A percentile compares a stretch with the other conserved stretches of the same genome.
These are phyloP conservation scores for Neonothopanus nambi DNA, from an alignment of 1,284 basidiomycete genomes.

Conservation along the genomic window DNA sequence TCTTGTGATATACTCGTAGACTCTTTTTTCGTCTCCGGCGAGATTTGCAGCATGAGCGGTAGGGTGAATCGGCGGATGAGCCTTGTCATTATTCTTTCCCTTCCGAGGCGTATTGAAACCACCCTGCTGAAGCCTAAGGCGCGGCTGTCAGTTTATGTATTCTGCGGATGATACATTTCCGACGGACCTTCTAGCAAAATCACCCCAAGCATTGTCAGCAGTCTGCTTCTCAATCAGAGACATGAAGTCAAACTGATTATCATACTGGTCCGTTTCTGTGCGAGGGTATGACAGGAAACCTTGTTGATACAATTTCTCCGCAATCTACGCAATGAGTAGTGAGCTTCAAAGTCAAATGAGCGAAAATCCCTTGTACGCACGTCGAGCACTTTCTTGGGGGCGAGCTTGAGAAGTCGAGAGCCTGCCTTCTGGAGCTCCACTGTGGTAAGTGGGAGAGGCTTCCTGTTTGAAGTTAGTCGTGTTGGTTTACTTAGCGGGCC, in stretches of 20 bases:
- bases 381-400: slow-evolving; percentile 92
- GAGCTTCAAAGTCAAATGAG: slow-evolving; percentile 1
- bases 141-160: too few relatives aligned
- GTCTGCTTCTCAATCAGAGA: slow-evolving; percentile 87
- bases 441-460: slow-evolving; percentile 94
- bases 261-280: slow-evolving; percentile 98
- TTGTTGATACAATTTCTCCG: slow-evolving; percentile 94
- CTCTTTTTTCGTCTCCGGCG: slow-evolving; percentile 84
- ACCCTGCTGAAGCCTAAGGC: slow-evolving; percentile 71
- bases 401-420: slow-evolving; percentile 87
- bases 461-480: slow-evolving; percentile 55
- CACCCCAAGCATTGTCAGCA: slow-evolving; percentile 82
- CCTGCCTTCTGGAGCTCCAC: slow-evolving; percentile 97
- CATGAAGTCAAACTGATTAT: slow-evolving; percentile 90
- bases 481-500: too few relatives aligned
- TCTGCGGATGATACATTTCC: neutral
- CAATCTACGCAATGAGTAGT: slow-evolving; percentile 54
- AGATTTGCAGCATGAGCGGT: slow-evolving; percentile 86
- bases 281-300: slow-evolving; percentile 97
- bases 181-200: slow-evolving; percentile 76
- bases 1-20: slow-evolving; percentile 93
- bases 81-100: slow-evolving; percentile 97
- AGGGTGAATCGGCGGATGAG: slow-evolving; percentile 98
- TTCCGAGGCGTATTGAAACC: slow-evolving; percentile 79
- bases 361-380: slow-evolving; percentile 46